Evolutionary conservation across 345 rosid species (phyloP), one percentile per base, ranked within the genome.

Genomic region (Psidium friedrichsthalianum): DNA sequence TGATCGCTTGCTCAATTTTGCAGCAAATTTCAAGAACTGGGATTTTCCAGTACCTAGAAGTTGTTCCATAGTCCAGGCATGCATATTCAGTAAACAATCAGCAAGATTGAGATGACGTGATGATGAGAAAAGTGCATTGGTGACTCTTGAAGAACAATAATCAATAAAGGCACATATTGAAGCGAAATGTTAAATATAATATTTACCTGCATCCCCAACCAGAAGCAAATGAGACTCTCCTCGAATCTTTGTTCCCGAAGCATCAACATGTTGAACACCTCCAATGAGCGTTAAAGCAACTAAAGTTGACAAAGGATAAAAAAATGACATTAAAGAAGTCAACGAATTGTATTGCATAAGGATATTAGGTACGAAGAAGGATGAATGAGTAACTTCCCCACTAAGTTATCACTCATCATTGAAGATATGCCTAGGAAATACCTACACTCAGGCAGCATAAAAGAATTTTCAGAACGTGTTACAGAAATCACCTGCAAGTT

Each of bases 201-300:
- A 16, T 52, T 27, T 83, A 96, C 99, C 99, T 87, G 99, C 98
- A 90, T 97, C 98, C 85, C 99, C 99, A 84, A 97, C 95, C 83
- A 97, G 93, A 91, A 97, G 99, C 89, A 97, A 94, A 87, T 97
- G 98, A 87, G 98, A 95, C 85, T 97, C 98, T 87, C 99, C 99
- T 42, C 98, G 95, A 87, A 97, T 93, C 92, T 95, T 97, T 84
- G 98, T 93, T 74, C 98, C 98, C 90, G 98, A 95, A 87, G 94
- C 96, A 91, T 93, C 99, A 89, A 96, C 93, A 90, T 96, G 99
- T 87, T 95, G 98, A 87, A 97, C 98, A 82, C 98, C 99, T 87
- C 98, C 98, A 87, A 96, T 94, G 64, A 97, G 95, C 51, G 98
- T 96, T 78, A 95, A 91, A 32, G 98, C 98, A 90, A 95, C 98